Percentiles rank a stretch among this genome's conserved stretches.
phyloP scores from a whole-genome alignment of 139 green algal species.

The Auxenochlorella pyrenoidosa region DNA sequence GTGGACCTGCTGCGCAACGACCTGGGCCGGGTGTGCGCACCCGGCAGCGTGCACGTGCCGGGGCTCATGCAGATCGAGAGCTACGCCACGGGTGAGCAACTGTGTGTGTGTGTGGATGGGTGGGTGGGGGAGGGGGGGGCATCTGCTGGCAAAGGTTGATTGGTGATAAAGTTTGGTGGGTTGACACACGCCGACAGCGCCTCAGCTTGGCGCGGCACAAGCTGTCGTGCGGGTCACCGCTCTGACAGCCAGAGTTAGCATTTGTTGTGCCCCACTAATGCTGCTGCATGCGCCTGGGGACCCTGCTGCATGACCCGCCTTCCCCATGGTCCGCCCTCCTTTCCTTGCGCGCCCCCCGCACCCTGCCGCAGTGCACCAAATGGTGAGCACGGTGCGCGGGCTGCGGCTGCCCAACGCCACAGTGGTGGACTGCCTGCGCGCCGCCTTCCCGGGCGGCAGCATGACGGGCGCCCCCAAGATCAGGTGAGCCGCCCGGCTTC shows the following conservation, averaged over 20 bases:
- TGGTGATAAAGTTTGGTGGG: too few relatives aligned
- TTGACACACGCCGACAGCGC: too few relatives aligned
- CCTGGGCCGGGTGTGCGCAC: constrained; percentile 74
- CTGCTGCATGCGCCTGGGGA: too few relatives aligned
- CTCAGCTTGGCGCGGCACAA: too few relatives aligned
- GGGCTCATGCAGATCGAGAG: constrained; percentile 94
- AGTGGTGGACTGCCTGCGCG: constrained; percentile 76
- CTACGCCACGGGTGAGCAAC: constrained; percentile 77
- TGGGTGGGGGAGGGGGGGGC: background rate
- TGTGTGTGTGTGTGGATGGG: background rate
- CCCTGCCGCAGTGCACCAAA: constrained; percentile 84
- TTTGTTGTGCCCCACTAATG: too few relatives aligned
- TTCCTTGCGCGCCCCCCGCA: background rate
- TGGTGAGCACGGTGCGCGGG: constrained; percentile 92
- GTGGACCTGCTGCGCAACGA: constrained; percentile 99
- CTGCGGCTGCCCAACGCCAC: constrained; percentile 34
- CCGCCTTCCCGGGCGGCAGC: constrained; percentile 93
- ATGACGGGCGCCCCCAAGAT: constrained; percentile 97
- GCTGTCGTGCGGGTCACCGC: too few relatives aligned
- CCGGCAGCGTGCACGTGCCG: constrained; percentile 91
- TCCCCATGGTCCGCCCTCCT: background rate
- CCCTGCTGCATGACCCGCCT: background rate
- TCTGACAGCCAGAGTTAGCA: too few relatives aligned
- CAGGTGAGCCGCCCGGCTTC: constrained; percentile 25
- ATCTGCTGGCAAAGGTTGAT: too few relatives aligned